A percentile compares a stretch with the other conserved stretches of the same genome.
phyloP scores from a whole-genome alignment of 164 flowering plant genomes.

The Platanus orientalis region DNA sequence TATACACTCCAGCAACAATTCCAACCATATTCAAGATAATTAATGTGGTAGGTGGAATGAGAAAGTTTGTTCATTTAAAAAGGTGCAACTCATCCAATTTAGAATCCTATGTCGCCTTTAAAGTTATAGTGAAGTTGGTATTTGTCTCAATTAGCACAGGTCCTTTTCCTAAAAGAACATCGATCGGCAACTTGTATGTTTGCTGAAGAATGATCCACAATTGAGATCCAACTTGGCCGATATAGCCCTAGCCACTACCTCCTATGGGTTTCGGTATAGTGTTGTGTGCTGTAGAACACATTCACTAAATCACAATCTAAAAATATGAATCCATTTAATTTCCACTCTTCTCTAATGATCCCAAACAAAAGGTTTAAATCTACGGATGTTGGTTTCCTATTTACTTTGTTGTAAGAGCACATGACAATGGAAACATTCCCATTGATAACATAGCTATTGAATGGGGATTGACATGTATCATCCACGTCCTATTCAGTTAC shows the following conservation, averaged over 20 bases:
- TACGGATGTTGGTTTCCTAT: conserved; percentile 87
- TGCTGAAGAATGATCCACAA: conserved; percentile 61
- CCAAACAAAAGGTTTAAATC: conserved; percentile 76
- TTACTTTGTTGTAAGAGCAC: conserved; percentile 95
- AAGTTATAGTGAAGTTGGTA: no score
- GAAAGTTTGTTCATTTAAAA: no score
- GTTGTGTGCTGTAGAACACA: conserved; percentile 56
- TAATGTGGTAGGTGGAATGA: no score
- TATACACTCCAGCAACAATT: no score
- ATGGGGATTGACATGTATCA: conserved; percentile 93
- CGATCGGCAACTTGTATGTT: conserved; percentile 77
- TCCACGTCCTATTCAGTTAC: conserved; percentile 89
- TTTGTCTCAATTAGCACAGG: no score
- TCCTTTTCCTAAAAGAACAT: no score
- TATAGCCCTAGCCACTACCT: conserved; percentile 69
- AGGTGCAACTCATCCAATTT: no score
- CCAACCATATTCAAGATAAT: no score
- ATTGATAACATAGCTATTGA: conserved; percentile 90
- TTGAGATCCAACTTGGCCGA: conserved; percentile 78
- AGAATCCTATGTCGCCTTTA: no score
- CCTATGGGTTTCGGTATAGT: conserved; percentile 89
- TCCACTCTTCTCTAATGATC: conserved; percentile 81
- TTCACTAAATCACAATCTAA: conserved; percentile 92
- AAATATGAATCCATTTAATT: conserved; percentile 82
- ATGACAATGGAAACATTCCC: conserved; percentile 96